Conservation (phyloP, 2,329 filamentous ascomycete species). For the Ceratocystis smalleyi region DNA sequence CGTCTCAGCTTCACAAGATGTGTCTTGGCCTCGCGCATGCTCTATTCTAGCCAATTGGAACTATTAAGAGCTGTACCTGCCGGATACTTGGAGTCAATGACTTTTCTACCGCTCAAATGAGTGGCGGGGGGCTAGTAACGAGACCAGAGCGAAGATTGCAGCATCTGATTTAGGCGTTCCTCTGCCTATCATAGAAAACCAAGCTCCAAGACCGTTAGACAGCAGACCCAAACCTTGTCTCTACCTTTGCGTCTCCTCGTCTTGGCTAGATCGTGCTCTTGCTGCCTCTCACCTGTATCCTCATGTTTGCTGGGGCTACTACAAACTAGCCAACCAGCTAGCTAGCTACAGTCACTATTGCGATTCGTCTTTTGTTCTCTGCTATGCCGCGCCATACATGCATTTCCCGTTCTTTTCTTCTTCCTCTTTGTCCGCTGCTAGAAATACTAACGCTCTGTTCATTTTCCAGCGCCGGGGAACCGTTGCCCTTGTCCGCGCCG, state of each 20-base stretch:
- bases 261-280: no score
- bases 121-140: no score
- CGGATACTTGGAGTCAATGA: no score
- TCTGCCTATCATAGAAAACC: no score
- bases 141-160: no score
- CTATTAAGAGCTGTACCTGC: no score
- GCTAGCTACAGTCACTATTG: neutral
- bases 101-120: no score
- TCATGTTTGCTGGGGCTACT: neutral
- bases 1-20: neutral
- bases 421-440: neutral
- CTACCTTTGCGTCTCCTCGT: no score
- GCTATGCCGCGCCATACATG: neutral
- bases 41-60: no score
- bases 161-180: no score
- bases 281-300: neutral
- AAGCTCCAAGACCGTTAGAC: no score
- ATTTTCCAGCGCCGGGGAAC: conserved; percentile 11
- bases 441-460: conserved; percentile 1
- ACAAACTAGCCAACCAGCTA: neutral
- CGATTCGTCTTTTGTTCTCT: conserved; percentile 1
- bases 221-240: no score
- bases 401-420: neutral
- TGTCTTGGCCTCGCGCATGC: neutral
- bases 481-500: conserved; percentile 21